Conservation (phyloP, 805 yeast species). For the Yueomyces sp. region DNA sequence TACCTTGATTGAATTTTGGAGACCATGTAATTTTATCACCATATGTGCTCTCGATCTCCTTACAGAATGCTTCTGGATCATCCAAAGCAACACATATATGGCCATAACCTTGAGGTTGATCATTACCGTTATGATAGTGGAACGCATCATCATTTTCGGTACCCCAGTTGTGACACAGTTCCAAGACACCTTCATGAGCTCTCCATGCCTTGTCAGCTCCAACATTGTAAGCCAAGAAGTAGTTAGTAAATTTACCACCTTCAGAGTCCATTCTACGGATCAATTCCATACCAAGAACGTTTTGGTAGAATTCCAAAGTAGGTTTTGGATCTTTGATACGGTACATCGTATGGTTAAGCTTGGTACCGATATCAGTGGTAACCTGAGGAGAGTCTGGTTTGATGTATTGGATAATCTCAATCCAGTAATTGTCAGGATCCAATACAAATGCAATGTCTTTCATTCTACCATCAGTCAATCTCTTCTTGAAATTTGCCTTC, state of each 20-base stretch:
- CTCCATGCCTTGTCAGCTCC: constrained; percentile 29
- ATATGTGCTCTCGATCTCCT: constrained; percentile 31
- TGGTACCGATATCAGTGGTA: constrained; percentile 13
- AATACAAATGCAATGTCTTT: constrained; percentile 85
- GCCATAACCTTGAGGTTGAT: constrained; percentile 69
- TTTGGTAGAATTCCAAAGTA: constrained; percentile 66
- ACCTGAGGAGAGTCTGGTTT: neutral
- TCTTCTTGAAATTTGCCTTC: constrained; percentile 72
- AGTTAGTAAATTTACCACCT: constrained; percentile 69
- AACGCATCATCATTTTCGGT: constrained; percentile 70
- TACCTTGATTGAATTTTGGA: constrained; percentile 41
- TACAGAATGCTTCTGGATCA: constrained; percentile 37
- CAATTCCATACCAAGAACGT: constrained; percentile 70
- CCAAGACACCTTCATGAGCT: constrained; percentile 56
- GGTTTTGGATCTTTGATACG: constrained; percentile 74
- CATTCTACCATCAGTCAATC: constrained; percentile 79
- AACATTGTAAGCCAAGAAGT: constrained; percentile 63
- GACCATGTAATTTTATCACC: constrained; percentile 49
- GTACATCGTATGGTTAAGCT: constrained; percentile 82
- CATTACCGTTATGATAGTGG: constrained; percentile 75
- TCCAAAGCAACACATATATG: constrained; percentile 66
- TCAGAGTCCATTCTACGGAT: constrained; percentile 42
- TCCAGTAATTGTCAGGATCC: constrained; percentile 97
- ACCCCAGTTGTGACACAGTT: constrained; percentile 93
- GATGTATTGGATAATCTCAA: constrained; percentile 64